Conservation (phyloP, 208 protist species). For the Trypanosoma cruzi region DNA sequence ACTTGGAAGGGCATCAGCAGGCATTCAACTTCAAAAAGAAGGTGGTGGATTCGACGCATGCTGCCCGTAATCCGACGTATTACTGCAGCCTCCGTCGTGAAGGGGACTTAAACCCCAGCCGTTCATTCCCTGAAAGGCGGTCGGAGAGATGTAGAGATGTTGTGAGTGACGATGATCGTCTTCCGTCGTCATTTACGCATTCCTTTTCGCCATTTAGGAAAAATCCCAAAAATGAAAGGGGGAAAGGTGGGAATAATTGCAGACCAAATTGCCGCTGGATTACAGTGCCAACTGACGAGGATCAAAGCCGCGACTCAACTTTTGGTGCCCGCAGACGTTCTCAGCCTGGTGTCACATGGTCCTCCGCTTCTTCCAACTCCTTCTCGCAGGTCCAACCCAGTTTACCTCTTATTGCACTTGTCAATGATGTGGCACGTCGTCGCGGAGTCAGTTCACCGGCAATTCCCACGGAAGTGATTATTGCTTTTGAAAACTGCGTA, state of each 20-base stretch:
- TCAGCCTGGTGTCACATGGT: neutral
- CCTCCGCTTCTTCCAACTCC: neutral
- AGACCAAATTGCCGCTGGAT: slow-evolving; percentile 10
- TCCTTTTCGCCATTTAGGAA: neutral
- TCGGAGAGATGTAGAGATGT: slow-evolving; percentile 3
- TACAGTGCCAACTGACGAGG: neutral
- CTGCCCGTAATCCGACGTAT: neutral
- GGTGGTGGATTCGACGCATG: neutral
- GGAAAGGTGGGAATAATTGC: neutral
- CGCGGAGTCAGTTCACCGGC: slow-evolving; percentile 36
- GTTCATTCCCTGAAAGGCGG: neutral
- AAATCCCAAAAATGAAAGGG: neutral
- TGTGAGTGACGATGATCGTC: slow-evolving; percentile 16
- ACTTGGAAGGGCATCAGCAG: neutral
- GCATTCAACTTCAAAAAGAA: neutral
- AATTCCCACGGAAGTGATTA: slow-evolving; percentile 58
- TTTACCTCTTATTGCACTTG: slow-evolving; percentile 41
- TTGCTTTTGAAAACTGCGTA: slow-evolving; percentile 75
- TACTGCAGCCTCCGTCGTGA: neutral
- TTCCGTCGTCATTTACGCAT: slow-evolving; percentile 8
- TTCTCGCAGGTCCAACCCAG: slow-evolving; percentile 32
- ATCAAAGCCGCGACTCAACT: neutral
- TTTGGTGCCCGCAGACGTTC: neutral
- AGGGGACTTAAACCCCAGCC: neutral
- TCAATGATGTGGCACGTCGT: slow-evolving; percentile 45